Evolutionary conservation across 139 green algal species (phyloP), one percentile per base, ranked within the genome.

Genomic region (Haematococcus sp.): DNA sequence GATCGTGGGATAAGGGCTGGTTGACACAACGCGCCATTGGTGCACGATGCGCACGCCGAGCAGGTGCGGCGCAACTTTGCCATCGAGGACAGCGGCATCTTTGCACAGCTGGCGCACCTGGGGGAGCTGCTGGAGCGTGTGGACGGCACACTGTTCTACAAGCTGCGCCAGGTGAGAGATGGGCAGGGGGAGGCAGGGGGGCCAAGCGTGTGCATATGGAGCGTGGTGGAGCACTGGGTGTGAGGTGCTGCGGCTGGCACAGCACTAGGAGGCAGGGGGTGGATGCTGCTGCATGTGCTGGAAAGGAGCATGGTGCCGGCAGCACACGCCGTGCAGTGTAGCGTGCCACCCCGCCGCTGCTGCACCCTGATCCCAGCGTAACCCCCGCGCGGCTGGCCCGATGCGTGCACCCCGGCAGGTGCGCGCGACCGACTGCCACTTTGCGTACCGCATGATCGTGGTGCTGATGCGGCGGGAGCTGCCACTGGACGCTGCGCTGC

Each of bases 371-470:
- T 51, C 51, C 30, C n/a, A n/a, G n/a, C n/a, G n/a, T n/a, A n/a
- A n/a, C n/a, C n/a, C n/a, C n/a, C n/a, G n/a, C n/a, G 16, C 46
- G 64, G 31, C 69, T 92, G 46, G 70, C 65, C 60, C 52, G 64
- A 15, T 77, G 75, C 49, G 74, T n/a, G n/a, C n/a, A n/a, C n/a
- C 94, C 56, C 63, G 66, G 23, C 56, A 77, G 35, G 52, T 95
- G 31, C 83, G 78, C 0, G 86, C 89, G 0, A 77, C 61, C 17
- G 83, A 92, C 72, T 97, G 87, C 80, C 88, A 90, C 78, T 97
- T 97, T 79, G 91, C 87, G 2, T 93, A 96, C 73, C 86, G 91
- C 68, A 92, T 94, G 88, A 68, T 92, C 25, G 76, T 96, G 23
- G 92, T 94, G 1, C 73, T 93, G 71, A 81, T 97, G 81, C 79